These are phyloP conservation scores for Entoloma clypeatum DNA, from an alignment of 1,284 basidiomycete genomes.

Conservation along the genomic window DNA sequence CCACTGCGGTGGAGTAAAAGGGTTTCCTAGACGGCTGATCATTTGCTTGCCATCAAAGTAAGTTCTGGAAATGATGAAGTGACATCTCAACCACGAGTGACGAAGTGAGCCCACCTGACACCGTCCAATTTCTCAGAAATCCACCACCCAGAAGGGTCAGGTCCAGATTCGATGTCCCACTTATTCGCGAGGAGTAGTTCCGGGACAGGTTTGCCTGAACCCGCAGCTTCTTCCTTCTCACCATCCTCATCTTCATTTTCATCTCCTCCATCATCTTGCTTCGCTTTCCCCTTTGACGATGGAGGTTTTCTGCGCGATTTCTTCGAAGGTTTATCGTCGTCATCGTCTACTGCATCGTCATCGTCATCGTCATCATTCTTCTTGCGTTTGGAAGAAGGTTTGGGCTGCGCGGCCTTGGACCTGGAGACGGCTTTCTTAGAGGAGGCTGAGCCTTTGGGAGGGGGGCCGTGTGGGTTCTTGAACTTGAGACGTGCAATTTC, in stretches of 20 bases:
- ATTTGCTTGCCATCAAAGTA: conserved; percentile 59
- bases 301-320: conserved; percentile 23
- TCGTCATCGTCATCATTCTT: conserved; percentile 21
- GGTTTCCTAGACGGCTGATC: conserved; percentile 56
- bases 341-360: conserved; percentile 19
- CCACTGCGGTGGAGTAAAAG: conserved; percentile 57
- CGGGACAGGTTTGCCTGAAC: conserved; percentile 29
- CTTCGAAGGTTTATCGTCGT: conserved; percentile 16
- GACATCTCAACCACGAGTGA: not conserved
- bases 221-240: conserved; percentile 23
- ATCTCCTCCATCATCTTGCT: conserved; percentile 23
- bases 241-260: conserved; percentile 29
- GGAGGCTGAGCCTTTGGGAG: conserved; percentile 24
- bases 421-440: conserved; percentile 28
- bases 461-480: conserved; percentile 43
- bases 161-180: conserved; percentile 52
- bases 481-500: conserved; percentile 47
- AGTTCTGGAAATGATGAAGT: conserved; percentile 33
- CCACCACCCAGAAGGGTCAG: conserved; percentile 64
- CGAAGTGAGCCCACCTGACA: conserved; percentile 39
- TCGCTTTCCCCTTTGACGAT: conserved; percentile 22
- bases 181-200: conserved; percentile 57
- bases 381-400: conserved; percentile 23
- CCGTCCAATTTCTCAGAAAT: conserved; percentile 65
- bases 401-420: conserved; percentile 24